These are phyloP conservation scores for Punctularia strigosozonata DNA, from an alignment of 768 basidiomycete genomes.

Conservation along the genomic window DNA sequence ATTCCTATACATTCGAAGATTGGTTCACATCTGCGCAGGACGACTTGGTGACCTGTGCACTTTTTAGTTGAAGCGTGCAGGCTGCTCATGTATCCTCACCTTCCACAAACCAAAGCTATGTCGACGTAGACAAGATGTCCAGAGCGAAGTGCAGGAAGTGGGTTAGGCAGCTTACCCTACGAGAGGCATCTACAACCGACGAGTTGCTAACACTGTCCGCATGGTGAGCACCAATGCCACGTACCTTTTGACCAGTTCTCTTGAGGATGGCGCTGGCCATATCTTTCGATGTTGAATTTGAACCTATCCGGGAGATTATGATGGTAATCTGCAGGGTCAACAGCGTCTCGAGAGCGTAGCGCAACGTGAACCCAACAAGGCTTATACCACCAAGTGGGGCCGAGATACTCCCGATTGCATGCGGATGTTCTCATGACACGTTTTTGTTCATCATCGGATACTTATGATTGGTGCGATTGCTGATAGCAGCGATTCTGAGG, in stretches of 20 bases:
- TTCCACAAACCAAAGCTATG: slow-evolving; percentile 63
- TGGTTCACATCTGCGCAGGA: slow-evolving; percentile 45
- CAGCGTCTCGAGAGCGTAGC: too few species aligned
- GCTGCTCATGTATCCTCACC: slow-evolving; percentile 25
- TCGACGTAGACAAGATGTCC: slow-evolving; percentile 1
- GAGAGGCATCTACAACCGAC: slow-evolving; percentile 47
- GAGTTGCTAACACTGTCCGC: slow-evolving; percentile 2
- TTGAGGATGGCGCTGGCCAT: slow-evolving; percentile 47
- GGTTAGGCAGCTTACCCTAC: slow-evolving; percentile 39
- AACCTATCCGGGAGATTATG: slow-evolving; percentile 5
- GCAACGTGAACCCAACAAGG: too few species aligned
- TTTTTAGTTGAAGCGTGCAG: too few species aligned
- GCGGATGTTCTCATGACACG: too few species aligned
- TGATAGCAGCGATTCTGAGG: too few species aligned
- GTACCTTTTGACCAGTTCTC: slow-evolving; percentile 47
- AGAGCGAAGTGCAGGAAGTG: slow-evolving; percentile 5
- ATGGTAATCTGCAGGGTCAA: too few species aligned
- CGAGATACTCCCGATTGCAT: too few species aligned
- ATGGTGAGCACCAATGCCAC: slow-evolving; percentile 1
- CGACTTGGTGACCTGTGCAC: slow-evolving; percentile 41
- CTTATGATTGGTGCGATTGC: too few species aligned
- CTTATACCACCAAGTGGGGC: too few species aligned
- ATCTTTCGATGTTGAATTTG: slow-evolving; percentile 9
- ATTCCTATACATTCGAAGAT: not conserved
- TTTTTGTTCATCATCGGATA: too few species aligned